Evolutionary conservation across 208 protist species (phyloP).

Genomic region (Porcisia hertigi): DNA sequence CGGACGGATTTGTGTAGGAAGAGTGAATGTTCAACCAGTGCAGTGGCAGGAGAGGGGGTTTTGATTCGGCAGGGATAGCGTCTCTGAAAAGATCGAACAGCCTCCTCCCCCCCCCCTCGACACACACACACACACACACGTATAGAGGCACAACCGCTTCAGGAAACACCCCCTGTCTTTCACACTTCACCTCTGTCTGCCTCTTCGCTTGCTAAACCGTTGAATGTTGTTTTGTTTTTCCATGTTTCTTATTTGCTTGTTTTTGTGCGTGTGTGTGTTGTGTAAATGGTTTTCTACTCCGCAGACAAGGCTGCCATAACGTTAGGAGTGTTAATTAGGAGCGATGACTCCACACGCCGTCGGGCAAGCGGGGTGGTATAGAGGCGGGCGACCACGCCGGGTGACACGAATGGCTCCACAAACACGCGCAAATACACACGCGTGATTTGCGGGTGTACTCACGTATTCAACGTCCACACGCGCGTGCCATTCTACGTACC

Average conservation of each 20-base stretch:
- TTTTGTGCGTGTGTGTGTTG: no score
- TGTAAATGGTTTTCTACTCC: no score
- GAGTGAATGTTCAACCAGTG: not conserved
- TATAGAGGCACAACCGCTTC: not conserved
- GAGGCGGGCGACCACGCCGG: not conserved
- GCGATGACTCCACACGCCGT: not conserved
- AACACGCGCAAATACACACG: not conserved
- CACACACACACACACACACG: not conserved
- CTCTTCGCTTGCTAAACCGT: not conserved
- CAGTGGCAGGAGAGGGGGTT: not conserved
- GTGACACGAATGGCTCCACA: not conserved
- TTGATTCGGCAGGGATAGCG: not conserved
- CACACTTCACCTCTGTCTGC: not conserved
- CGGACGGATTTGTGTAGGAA: not conserved
- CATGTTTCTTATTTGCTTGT: not conserved
- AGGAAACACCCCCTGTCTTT: not conserved
- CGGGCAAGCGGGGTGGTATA: no score
- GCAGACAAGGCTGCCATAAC: no score
- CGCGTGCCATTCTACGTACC: not conserved
- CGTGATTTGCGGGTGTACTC: not conserved
- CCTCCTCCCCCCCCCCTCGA: not conserved
- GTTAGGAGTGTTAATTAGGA: no score
- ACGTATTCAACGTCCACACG: not conserved
- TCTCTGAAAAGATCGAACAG: not conserved
- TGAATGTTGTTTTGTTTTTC: not conserved